Evolutionary conservation across 2,329 filamentous ascomycete genomes (phyloP).

Genomic region (Microdochium paspali): DNA sequence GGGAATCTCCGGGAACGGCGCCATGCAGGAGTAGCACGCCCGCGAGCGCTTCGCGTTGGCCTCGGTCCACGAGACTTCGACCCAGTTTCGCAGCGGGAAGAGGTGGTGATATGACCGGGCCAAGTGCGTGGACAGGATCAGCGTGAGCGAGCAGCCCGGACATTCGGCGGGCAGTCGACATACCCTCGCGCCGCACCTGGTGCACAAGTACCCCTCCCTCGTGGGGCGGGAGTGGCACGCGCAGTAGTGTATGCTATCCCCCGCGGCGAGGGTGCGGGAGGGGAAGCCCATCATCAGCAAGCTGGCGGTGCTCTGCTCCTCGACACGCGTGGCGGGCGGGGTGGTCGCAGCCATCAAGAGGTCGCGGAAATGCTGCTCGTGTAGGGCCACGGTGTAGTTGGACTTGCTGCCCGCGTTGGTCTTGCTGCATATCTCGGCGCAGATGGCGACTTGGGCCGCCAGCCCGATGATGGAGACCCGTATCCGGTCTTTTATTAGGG

Average conservation of each 20-base stretch:
- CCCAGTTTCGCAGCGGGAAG: slow-evolving; percentile 84
- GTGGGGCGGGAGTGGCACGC: slow-evolving; percentile 81
- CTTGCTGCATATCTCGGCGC: slow-evolving; percentile 74
- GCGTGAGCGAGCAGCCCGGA: slow-evolving; percentile 79
- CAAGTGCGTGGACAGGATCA: slow-evolving; percentile 89
- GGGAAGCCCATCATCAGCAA: slow-evolving; percentile 98
- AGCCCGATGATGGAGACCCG: slow-evolving; percentile 84
- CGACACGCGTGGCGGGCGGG: slow-evolving; percentile 70
- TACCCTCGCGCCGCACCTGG: slow-evolving; percentile 79
- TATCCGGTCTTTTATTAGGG: slow-evolving; percentile 73
- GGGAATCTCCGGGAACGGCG: slow-evolving; percentile 54
- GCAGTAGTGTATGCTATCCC: slow-evolving; percentile 62
- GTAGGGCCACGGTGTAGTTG: slow-evolving; percentile 74
- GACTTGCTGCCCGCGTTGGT: slow-evolving; percentile 75
- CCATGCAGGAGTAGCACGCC: slow-evolving; percentile 72
- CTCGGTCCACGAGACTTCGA: slow-evolving; percentile 68
- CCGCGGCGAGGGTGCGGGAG: slow-evolving; percentile 66
- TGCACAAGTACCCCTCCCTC: slow-evolving; percentile 83
- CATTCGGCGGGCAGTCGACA: slow-evolving; percentile 87
- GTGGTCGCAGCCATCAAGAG: slow-evolving; percentile 84
- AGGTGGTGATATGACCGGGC: slow-evolving; percentile 90
- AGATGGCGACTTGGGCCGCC: slow-evolving; percentile 86
- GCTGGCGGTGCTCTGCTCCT: slow-evolving; percentile 47
- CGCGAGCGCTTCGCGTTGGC: slow-evolving; percentile 49
- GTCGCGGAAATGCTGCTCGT: slow-evolving; percentile 82